A percentile compares a stretch with the other conserved stretches of the same genome.
Conservation (phyloP, 768 basidiomycete genomes). For the Boletus fagicola region DNA sequence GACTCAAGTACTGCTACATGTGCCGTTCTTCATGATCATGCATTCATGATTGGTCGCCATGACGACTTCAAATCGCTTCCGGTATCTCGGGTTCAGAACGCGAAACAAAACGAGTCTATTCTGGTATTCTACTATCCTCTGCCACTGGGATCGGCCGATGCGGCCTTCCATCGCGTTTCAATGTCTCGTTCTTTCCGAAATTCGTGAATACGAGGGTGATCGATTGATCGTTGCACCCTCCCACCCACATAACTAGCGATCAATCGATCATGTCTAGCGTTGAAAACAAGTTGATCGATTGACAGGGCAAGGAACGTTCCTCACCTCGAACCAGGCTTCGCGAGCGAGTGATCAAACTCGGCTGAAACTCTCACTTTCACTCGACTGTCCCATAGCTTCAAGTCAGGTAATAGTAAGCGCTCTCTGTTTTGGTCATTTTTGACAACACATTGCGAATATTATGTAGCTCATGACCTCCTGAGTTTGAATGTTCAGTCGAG, state of each 20-base stretch:
- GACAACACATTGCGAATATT: background rate
- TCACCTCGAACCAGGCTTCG: no score
- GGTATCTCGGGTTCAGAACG: background rate
- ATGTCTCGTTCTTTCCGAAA: background rate
- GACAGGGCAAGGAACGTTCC: background rate
- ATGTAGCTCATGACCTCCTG: no score
- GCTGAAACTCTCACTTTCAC: background rate
- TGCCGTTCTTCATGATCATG: no score
- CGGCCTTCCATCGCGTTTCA: background rate
- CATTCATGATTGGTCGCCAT: background rate
- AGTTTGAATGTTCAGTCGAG: background rate
- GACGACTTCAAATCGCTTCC: background rate
- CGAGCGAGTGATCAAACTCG: background rate
- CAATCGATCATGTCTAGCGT: background rate
- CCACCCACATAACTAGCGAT: background rate
- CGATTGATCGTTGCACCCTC: no score
- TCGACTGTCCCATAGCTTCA: background rate
- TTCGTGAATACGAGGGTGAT: background rate
- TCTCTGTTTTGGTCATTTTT: background rate
- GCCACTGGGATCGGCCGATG: no score
- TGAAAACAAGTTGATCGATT: background rate
- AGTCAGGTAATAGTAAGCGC: background rate
- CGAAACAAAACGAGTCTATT: background rate
- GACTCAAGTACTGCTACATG: no score
- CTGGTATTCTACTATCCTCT: background rate